Conservation (phyloP, 208 protist genomes). For the Trypanosoma melophagium region DNA sequence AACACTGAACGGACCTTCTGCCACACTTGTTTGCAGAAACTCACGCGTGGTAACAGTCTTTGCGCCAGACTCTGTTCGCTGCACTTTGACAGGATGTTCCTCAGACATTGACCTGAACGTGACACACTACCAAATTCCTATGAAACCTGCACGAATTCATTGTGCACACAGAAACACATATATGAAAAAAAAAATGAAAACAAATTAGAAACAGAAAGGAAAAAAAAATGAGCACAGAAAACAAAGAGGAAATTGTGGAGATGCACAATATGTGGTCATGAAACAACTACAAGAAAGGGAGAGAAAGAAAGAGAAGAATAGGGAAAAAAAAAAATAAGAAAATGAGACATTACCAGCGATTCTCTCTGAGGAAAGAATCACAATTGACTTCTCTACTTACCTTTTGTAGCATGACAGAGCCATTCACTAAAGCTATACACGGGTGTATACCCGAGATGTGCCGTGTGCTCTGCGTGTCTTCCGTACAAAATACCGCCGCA, state of each 20-base stretch:
- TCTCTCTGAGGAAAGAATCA: not conserved
- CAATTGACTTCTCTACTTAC: not conserved
- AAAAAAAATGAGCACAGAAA: not conserved
- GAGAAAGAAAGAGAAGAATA: no score
- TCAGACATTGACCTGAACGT: slow-evolving; percentile 30
- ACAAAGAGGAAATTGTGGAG: not conserved
- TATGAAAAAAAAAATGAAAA: slow-evolving; percentile 9
- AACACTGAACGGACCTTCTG: slow-evolving; percentile 77
- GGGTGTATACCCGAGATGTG: slow-evolving; percentile 60
- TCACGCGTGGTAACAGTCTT: slow-evolving; percentile 49
- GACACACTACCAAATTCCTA: not conserved
- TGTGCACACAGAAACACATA: not conserved
- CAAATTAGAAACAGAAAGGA: slow-evolving; percentile 14
- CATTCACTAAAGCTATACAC: slow-evolving; percentile 42
- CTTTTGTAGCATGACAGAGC: slow-evolving; percentile 9
- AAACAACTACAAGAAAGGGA: no score
- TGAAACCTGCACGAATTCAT: not conserved
- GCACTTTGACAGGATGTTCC: slow-evolving; percentile 34
- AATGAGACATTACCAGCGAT: not conserved
- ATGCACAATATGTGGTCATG: not conserved
- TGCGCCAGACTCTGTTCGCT: slow-evolving; percentile 30
- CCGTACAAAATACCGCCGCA: slow-evolving; percentile 76
- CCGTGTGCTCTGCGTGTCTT: slow-evolving; percentile 45
- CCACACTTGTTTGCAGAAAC: slow-evolving; percentile 52
- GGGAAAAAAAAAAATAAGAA: no score